These are phyloP conservation scores for Phialemonium atrogriseum DNA, from an alignment of 2,329 filamentous ascomycete species.

Conservation along the genomic window DNA sequence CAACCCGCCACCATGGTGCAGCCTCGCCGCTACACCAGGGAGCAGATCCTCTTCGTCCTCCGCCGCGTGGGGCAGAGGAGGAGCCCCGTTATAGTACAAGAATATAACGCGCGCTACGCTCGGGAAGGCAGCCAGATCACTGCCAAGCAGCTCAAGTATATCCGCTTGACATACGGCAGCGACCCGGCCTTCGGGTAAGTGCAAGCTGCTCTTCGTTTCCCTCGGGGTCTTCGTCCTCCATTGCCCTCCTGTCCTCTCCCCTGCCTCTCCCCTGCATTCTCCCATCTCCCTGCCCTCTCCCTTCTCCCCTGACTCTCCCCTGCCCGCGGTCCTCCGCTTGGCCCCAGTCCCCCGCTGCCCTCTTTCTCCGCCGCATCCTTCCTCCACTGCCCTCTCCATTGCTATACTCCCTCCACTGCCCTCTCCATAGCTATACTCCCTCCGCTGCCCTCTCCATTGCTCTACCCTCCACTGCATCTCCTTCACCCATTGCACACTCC, in stretches of 20 bases:
- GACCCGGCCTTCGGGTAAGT: constrained; percentile 1
- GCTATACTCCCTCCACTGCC: no score
- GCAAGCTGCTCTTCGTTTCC: not conserved
- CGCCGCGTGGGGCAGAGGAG: constrained; percentile 17
- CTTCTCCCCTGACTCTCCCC: not conserved
- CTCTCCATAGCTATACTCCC: no score
- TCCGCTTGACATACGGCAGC: not conserved
- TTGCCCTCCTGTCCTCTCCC: no score
- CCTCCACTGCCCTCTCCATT: no score
- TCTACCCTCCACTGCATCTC: no score
- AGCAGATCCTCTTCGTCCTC: constrained; percentile 27
- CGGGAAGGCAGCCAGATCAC: not conserved
- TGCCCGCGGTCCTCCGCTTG: not conserved
- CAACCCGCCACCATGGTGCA: constrained; percentile 18
- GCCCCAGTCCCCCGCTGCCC: no score
- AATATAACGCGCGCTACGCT: no score
- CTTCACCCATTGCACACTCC: no score
- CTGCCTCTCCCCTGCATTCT: not conserved
- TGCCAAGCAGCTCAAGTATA: not conserved
- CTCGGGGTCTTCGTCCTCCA: no score
- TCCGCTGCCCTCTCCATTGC: no score
- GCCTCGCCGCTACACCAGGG: constrained; percentile 20
- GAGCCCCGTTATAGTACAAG: no score
- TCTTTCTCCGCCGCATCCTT: no score
- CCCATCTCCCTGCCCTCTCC: not conserved